Percentiles rank a stretch among this genome's conserved stretches.
Evolutionary conservation across 2,329 filamentous ascomycete species (phyloP).

Genomic region (Xylaria sp.): DNA sequence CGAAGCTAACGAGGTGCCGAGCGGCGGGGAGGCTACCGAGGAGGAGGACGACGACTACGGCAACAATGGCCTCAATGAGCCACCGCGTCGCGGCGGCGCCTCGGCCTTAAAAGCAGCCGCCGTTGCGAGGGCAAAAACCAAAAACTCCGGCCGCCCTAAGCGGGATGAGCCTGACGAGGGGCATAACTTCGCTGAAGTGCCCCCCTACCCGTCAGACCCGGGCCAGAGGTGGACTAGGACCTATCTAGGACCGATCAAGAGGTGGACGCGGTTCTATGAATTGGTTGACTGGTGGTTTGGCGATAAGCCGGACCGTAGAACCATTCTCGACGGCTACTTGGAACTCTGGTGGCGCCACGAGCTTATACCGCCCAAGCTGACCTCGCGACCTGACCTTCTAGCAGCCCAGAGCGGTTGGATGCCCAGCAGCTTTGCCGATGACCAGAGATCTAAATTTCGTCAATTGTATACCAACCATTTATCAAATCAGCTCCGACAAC

Average conservation of each 20-base stretch:
- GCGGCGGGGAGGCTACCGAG: conserved; percentile 7
- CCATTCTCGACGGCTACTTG: conserved; percentile 43
- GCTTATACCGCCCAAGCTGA: conserved; percentile 48
- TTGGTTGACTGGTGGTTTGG: conserved; percentile 49
- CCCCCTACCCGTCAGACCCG: conserved; percentile 49
- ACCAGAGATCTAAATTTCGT: conserved; percentile 42
- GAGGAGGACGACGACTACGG: conserved; percentile 15
- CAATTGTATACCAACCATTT: conserved; percentile 44
- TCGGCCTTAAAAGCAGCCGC: conserved; percentile 18
- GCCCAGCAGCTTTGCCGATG: conserved; percentile 40
- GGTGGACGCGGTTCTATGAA: conserved; percentile 48
- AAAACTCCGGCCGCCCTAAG: conserved; percentile 28
- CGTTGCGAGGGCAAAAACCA: conserved; percentile 17
- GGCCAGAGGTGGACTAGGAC: conserved; percentile 50
- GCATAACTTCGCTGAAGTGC: conserved; percentile 42
- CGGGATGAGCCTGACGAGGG: conserved; percentile 34
- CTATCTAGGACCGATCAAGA: conserved; percentile 49
- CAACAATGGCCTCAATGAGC: background rate
- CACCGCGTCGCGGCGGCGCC: background rate
- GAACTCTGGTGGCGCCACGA: conserved; percentile 47
- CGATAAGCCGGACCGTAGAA: conserved; percentile 42
- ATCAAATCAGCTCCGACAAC: conserved; percentile 33
- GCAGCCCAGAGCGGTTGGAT: conserved; percentile 48
- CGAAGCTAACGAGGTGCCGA: conserved; percentile 23
- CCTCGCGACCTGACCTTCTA: conserved; percentile 34